Percentiles rank a stretch among this genome's conserved stretches.
Evolutionary conservation across 176 grass and related monocot genomes (phyloP).

Genomic region (Triticum dicoccoides): DNA sequence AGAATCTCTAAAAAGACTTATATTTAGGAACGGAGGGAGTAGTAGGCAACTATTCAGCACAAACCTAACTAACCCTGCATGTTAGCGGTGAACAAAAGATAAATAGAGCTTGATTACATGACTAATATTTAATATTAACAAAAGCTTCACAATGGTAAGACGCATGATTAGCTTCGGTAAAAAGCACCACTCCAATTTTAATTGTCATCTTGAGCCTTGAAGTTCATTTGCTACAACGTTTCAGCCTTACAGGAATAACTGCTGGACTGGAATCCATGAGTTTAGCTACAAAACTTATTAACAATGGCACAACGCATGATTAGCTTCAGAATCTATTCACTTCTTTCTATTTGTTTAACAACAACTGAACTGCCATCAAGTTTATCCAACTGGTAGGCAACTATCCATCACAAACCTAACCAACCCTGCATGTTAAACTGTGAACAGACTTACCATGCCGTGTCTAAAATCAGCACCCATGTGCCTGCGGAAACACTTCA

Average conservation of each 20-base stretch:
- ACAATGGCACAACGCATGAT: too few relatives aligned
- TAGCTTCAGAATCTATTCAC: neutral
- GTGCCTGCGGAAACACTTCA: constrained; percentile 19
- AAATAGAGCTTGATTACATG: neutral
- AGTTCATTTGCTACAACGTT: neutral
- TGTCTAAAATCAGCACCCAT: constrained; percentile 33
- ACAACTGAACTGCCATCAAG: neutral
- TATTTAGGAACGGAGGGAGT: too few relatives aligned
- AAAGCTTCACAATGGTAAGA: neutral
- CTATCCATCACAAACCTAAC: neutral
- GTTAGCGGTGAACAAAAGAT: neutral
- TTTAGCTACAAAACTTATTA: neutral
- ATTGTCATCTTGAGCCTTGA: neutral
- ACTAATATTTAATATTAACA: neutral
- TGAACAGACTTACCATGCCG: constrained; percentile 13
- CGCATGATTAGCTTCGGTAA: neutral
- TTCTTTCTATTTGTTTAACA: neutral
- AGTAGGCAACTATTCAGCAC: neutral
- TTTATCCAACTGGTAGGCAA: neutral
- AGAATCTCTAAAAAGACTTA: too few relatives aligned
- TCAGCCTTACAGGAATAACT: neutral
- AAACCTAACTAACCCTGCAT: constrained; percentile 1
- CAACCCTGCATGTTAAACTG: neutral
- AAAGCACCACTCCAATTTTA: neutral
- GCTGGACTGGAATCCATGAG: neutral